Evolutionary conservation across 768 basidiomycete species (phyloP).

Genomic region (Collybiopsis luxurians): DNA sequence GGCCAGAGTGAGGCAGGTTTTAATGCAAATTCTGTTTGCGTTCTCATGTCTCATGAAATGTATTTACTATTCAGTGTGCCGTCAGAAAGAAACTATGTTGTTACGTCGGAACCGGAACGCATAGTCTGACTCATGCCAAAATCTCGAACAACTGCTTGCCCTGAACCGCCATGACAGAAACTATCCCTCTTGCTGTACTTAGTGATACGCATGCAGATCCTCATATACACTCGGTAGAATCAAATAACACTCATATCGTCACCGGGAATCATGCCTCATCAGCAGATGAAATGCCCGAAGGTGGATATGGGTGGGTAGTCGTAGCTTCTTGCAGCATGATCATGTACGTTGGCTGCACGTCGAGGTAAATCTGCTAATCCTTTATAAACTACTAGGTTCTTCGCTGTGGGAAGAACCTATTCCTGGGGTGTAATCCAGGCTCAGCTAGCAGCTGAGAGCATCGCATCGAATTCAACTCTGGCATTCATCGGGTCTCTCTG

Average conservation of each 20-base stretch:
- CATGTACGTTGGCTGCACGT: slow-evolving; percentile 15
- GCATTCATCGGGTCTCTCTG: slow-evolving; percentile 31
- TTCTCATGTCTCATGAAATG: no score
- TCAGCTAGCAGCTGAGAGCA: slow-evolving; percentile 20
- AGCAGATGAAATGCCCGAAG: slow-evolving; percentile 20
- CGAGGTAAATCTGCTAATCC: background rate
- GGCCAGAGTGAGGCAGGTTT: no score
- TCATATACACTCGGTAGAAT: background rate
- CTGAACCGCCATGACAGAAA: background rate
- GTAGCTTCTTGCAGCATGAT: slow-evolving; percentile 25
- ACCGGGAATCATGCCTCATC: background rate
- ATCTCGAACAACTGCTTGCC: no score
- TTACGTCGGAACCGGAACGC: no score
- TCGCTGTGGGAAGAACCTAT: slow-evolving; percentile 24
- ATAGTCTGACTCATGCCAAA: no score
- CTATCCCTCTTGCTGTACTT: background rate
- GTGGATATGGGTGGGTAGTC: slow-evolving; percentile 30
- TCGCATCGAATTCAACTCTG: slow-evolving; percentile 21
- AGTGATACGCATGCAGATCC: no score
- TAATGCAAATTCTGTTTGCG: no score
- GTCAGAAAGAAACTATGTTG: no score
- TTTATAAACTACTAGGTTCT: slow-evolving; percentile 13
- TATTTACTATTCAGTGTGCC: no score
- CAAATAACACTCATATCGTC: background rate
- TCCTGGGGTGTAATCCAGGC: slow-evolving; percentile 30